Percentiles rank a stretch among this genome's conserved stretches.
Evolutionary conservation across 1,284 basidiomycete species (phyloP).

Genomic region (Marasmius fiardii): DNA sequence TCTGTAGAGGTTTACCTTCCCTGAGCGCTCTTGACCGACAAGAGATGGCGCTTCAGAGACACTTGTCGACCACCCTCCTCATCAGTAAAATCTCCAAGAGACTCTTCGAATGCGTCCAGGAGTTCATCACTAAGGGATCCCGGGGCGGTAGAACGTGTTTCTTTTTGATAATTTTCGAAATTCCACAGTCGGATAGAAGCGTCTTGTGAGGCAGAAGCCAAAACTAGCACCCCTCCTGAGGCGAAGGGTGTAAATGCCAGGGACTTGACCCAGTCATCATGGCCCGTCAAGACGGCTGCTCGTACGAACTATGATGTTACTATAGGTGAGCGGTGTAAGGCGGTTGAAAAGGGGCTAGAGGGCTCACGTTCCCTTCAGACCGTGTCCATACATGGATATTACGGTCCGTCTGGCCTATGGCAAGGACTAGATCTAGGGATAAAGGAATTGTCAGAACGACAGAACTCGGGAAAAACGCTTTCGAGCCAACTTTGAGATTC

Average conservation of each 20-base stretch:
- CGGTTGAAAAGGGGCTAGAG: constrained; percentile 6
- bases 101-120: constrained; percentile 84
- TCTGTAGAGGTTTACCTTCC: constrained; percentile 39
- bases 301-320: constrained; percentile 46
- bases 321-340: neutral
- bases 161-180: constrained; percentile 44
- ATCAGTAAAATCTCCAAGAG: constrained; percentile 65
- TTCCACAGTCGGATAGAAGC: constrained; percentile 90
- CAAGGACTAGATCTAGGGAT: constrained; percentile 63
- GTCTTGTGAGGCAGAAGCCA: constrained; percentile 94
- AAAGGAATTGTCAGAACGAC: neutral
- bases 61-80: constrained; percentile 79
- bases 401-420: constrained; percentile 74
- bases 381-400: constrained; percentile 76
- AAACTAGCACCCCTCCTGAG: constrained; percentile 36
- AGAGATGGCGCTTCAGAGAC: constrained; percentile 77
- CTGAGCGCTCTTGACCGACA: constrained; percentile 56
- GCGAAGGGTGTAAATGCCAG: constrained; percentile 59
- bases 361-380: constrained; percentile 50
- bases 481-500: constrained; percentile 52
- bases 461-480: neutral
- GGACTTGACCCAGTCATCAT: constrained; percentile 91
- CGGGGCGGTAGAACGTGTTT: constrained; percentile 11
- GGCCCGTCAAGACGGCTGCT: constrained; percentile 71
- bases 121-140: constrained; percentile 60